Base-by-base conservation (phyloP, 1,139 yeast species). In the Kodamaea suecica region DNA sequence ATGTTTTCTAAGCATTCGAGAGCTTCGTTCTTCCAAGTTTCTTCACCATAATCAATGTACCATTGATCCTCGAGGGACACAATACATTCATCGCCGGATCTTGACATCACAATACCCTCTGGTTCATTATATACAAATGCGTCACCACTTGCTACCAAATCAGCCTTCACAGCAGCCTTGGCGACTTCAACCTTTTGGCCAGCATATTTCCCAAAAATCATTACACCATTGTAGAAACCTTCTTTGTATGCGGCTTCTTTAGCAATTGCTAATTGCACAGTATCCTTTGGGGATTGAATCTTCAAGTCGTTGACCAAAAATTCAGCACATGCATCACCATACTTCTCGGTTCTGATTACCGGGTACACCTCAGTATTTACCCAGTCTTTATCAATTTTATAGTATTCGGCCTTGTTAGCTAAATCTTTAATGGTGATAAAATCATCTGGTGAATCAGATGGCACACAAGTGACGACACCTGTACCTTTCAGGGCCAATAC, bases 21-120 rank as follows among this genome's bases (percentile, higher is more conserved):
- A 37, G 97, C 95, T 59, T 78, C 77, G n/a, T 70, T 62, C 58
- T 84, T 84, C 99, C 99, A 94, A 21, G 66, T 52, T 48, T 80
- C 88, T 76, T 94, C 99, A 74, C 98, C 98, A 56, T 94, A 94
- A 61, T 94, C 97, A 54, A 87, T 76, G 63, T 80, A 94, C 98
- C 98, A 94, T 72, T 94, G 99, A 66, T 94, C 98, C 67, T 94
- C 97, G 40, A 94, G 77, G 11, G 97, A 88, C 35, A 92, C 98
- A 52, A 92, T 80, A 75, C 98, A 92, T 40, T 83, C 92, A 59
- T 92, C 99, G 50, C 97, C 97, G 31, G 96, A 85, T 70, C 99
- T 83, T 15, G 97, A 90, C 36, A 87, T 74, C 35, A 92, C 96
- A 38, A 73, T 68, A 30, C 83, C 78, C 66, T 92, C 99, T 31